A percentile compares a stretch with the other conserved stretches of the same genome.
Conservation (phyloP, 2,329 filamentous ascomycete species). For the Penicillium thymicola region DNA sequence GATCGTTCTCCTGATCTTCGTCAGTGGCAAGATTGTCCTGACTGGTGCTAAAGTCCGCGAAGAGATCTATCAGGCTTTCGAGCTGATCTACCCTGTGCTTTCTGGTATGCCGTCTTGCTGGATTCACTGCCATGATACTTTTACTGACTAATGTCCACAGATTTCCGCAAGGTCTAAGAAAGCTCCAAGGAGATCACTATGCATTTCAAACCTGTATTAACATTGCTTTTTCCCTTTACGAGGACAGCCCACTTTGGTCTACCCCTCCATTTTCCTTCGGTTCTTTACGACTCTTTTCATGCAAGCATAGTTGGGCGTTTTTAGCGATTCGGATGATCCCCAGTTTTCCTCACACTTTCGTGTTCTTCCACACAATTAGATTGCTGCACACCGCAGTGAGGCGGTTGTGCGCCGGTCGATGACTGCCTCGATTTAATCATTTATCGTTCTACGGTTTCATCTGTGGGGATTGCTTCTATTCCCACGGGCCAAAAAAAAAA, state of each 20-base stretch:
- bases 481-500: constrained; percentile 25
- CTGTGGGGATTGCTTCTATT: constrained; percentile 7
- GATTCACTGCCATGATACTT: background rate
- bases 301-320: constrained; percentile 46
- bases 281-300: constrained; percentile 38
- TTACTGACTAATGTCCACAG: constrained; percentile 38
- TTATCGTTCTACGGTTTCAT: constrained; percentile 21
- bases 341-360: constrained; percentile 23
- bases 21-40: constrained; percentile 95
- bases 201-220: constrained; percentile 30
- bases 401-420: constrained; percentile 44
- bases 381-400: constrained; percentile 42
- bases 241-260: constrained; percentile 11
- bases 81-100: constrained; percentile 95
- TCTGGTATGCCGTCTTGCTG: constrained; percentile 60
- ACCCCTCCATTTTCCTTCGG: constrained; percentile 5
- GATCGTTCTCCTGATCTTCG: constrained; percentile 96
- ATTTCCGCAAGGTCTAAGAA: constrained; percentile 60
- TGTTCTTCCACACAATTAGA: constrained; percentile 37
- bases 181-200: constrained; percentile 14
- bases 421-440: constrained; percentile 39
- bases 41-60: constrained; percentile 97
- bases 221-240: constrained; percentile 23
- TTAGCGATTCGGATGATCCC: constrained; percentile 39
- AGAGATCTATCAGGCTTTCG: constrained; percentile 95